Conservation (phyloP, 805 yeast species). For the Kockiozyma suomiensis region DNA sequence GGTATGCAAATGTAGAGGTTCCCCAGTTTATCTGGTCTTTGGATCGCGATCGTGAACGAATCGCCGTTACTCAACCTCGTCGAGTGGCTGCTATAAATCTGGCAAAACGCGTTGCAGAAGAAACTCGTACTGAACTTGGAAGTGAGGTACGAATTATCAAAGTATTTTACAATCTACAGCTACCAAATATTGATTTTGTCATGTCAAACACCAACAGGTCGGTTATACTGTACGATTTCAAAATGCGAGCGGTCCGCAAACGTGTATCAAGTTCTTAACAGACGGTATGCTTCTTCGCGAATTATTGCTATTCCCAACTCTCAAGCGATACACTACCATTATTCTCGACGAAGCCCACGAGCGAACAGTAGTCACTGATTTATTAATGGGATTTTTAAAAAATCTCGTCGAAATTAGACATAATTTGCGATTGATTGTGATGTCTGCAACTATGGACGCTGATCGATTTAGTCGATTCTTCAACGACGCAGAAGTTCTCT, state of each 20-base stretch:
- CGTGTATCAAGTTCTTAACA: constrained; percentile 82
- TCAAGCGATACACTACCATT: constrained; percentile 70
- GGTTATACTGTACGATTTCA: constrained; percentile 95
- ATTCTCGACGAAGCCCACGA: constrained; percentile 98
- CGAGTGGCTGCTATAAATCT: constrained; percentile 95
- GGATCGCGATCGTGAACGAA: constrained; percentile 50
- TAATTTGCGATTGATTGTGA: constrained; percentile 71
- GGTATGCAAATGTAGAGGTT: constrained; percentile 48
- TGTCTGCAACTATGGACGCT: constrained; percentile 98
- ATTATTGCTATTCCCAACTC: constrained; percentile 69
- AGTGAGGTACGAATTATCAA: constrained; percentile 49
- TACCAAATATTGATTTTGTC: neutral
- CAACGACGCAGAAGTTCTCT: constrained; percentile 73
- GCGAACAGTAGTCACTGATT: constrained; percentile 87
- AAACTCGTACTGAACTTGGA: constrained; percentile 76
- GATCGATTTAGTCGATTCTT: constrained; percentile 79
- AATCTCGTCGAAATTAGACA: constrained; percentile 53
- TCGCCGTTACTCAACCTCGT: constrained; percentile 96
- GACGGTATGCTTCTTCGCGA: constrained; percentile 98
- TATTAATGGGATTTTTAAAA: constrained; percentile 85
- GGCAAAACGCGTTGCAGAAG: constrained; percentile 91
- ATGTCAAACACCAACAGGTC: constrained; percentile 43
- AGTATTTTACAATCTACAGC: neutral
- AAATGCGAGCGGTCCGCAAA: constrained; percentile 59
- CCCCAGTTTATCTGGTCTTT: constrained; percentile 81